Percentiles rank a stretch among this genome's conserved stretches.
Conservation (phyloP, 768 basidiomycete species). For the Suillus spraguei region DNA sequence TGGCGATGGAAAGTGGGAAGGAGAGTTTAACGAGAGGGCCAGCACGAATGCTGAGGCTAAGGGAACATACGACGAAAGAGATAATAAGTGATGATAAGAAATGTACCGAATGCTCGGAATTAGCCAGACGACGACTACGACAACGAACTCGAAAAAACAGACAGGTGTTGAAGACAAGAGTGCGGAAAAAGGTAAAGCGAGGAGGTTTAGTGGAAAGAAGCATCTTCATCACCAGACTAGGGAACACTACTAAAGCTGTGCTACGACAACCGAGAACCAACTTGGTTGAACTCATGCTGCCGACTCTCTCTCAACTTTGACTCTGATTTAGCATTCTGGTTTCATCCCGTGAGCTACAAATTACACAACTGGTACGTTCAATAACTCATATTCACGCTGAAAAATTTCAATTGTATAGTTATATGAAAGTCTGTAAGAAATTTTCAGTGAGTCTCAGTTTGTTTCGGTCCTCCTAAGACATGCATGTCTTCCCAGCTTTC, state of each 20-base stretch:
- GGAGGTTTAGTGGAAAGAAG: constrained; percentile 3
- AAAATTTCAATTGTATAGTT: background rate
- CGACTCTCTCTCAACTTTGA: background rate
- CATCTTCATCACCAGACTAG: background rate
- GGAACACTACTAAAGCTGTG: constrained; percentile 9
- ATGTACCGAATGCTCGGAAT: background rate
- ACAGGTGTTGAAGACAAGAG: constrained; percentile 5
- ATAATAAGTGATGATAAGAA: constrained; percentile 17
- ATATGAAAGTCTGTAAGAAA: background rate
- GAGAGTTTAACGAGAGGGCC: constrained; percentile 21
- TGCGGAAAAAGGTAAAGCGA: constrained; percentile 8
- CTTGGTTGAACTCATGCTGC: too few species aligned
- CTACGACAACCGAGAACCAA: constrained; percentile 1
- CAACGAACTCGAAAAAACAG: constrained; percentile 2
- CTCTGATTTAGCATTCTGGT: background rate
- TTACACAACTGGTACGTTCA: background rate
- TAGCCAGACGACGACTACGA: background rate
- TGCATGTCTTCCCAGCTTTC: background rate
- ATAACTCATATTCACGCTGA: background rate
- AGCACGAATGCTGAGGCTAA: constrained; percentile 18
- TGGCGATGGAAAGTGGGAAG: constrained; percentile 17
- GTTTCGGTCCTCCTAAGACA: background rate
- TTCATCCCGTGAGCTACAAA: background rate
- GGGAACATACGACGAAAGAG: constrained; percentile 24
- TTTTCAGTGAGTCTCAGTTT: background rate